phyloP scores from a whole-genome alignment of 352 stramenopile species.

The Globisporangium abappressorium region DNA sequence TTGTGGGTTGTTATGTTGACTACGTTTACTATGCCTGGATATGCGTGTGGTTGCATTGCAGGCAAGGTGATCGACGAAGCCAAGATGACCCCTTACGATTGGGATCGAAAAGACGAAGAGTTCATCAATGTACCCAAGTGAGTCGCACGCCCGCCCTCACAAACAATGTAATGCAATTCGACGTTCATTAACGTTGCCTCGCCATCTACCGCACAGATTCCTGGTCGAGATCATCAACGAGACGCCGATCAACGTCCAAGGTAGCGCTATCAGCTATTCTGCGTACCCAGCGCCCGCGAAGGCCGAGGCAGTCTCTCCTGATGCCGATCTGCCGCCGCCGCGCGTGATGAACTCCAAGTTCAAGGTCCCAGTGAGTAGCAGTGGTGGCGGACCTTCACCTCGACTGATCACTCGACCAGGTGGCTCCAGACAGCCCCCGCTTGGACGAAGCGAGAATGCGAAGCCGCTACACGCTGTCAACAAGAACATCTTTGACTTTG shows the following conservation, averaged over 20 bases:
- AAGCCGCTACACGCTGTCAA: constrained; percentile 5
- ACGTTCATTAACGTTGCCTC: background rate
- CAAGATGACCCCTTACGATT: constrained; percentile 47
- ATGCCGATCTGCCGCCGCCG: background rate
- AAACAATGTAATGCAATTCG: background rate
- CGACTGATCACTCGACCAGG: constrained; percentile 11
- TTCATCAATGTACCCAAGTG: constrained; percentile 57
- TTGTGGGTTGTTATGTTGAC: background rate
- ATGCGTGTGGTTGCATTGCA: constrained; percentile 2
- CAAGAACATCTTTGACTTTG: constrained; percentile 45
- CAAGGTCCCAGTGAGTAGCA: constrained; percentile 19
- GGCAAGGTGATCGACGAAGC: constrained; percentile 57
- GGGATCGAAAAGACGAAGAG: constrained; percentile 66
- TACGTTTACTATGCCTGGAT: background rate
- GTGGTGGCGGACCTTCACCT: constrained; percentile 12
- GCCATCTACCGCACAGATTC: constrained; percentile 33
- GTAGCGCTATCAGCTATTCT: constrained; percentile 3
- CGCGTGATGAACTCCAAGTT: constrained; percentile 30
- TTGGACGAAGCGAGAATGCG: background rate
- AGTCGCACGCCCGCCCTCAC: background rate
- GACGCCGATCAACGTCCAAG: constrained; percentile 32
- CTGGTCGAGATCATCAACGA: constrained; percentile 71
- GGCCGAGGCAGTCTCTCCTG: background rate
- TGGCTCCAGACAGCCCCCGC: constrained; percentile 17
- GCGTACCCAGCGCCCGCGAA: background rate